Evolutionary conservation across 2,329 filamentous ascomycete genomes (phyloP), one percentile per base, ranked within the genome.

Genomic region (Thermothelomyces thermophilus): DNA sequence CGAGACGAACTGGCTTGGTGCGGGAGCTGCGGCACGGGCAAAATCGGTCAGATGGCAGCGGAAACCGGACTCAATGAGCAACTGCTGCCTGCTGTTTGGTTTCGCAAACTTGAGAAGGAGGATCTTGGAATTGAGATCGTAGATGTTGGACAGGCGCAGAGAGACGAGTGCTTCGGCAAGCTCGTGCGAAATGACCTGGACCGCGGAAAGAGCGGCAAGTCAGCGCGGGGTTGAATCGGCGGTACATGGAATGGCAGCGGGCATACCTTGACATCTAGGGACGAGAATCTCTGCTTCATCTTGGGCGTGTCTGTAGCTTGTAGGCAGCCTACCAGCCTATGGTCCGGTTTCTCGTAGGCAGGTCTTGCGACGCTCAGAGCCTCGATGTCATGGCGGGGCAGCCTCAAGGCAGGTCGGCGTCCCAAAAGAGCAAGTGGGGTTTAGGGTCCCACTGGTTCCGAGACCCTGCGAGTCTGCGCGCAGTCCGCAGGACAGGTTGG

Each of bases 101-200:
- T 93, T 95, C 48, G 90, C 83, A 64, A 98, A 93, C 66, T 96
- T 97, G 68, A 98, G 79, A 22, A 97, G 83, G 64, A 97, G 88
- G 63, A 97, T 96, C 64, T 91, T 90, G 57, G 90, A 90, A 55
- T 89, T 95, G 52, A 98, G 81, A 67, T 98, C 93, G 72, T 98
- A 97, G 66, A 96, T 84, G 65, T 98, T 98, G 55, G 87, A 82
- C 44, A 97, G 79, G 56, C 93, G 87, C 55, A 97, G 76, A 52
- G 82, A 81, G 51, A 85, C 80, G 47, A 98, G 77, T 57, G 77
- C 80, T 56, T 79, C 74, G 52, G 89, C 84, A 55, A 98, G 86
- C 77, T 98, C 93, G 66, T 95, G 88, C 50, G 90, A 86, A 64
- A 97, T 94, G 69, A 95, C 89, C 88, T 95, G 63, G 10, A 26